These are phyloP conservation scores for Dothideomycetes sp. DNA, from an alignment of 2,329 filamentous ascomycete genomes.

Conservation along the genomic window DNA sequence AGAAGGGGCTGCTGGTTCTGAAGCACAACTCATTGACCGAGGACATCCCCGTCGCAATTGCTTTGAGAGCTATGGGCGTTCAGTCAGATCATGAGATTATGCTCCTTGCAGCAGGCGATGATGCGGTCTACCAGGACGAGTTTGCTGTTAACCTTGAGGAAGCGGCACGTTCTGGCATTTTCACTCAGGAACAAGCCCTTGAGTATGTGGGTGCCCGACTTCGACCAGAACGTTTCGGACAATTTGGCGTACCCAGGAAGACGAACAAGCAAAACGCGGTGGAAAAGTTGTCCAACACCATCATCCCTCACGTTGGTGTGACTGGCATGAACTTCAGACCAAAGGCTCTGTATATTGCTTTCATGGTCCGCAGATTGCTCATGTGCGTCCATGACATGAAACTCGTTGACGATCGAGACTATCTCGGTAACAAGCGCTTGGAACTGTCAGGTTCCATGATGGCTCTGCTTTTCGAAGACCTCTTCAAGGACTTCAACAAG, in stretches of 20 bases:
- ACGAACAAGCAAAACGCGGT: constrained; percentile 87
- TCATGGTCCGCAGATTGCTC: constrained; percentile 93
- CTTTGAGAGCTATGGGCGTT: constrained; percentile 87
- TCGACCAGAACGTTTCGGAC: constrained; percentile 66
- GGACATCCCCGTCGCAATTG: constrained; percentile 87
- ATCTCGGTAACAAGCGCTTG: constrained; percentile 93
- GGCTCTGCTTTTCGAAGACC: constrained; percentile 87
- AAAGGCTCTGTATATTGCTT: constrained; percentile 92
- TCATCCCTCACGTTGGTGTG: constrained; percentile 91
- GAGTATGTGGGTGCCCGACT: constrained; percentile 84
- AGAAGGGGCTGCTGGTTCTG: constrained; percentile 83
- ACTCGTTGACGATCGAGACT: constrained; percentile 91
- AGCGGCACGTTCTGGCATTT: constrained; percentile 70
- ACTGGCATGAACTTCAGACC: constrained; percentile 87
- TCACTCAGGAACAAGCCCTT: constrained; percentile 88
- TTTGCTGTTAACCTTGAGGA: constrained; percentile 96
- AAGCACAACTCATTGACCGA: constrained; percentile 91
- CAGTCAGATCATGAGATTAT: constrained; percentile 93
- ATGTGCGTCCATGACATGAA: constrained; percentile 88
- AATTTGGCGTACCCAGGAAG: constrained; percentile 41
- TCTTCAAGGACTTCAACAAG: constrained; percentile 90
- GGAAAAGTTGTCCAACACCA: constrained; percentile 82
- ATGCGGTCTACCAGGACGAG: constrained; percentile 84
- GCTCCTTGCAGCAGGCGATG: constrained; percentile 77
- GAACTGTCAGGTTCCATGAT: constrained; percentile 92